A percentile compares a stretch with the other conserved stretches of the same genome.
phyloP scores from a whole-genome alignment of 2,329 filamentous ascomycete genomes.

The Epichloe aotearoae region DNA sequence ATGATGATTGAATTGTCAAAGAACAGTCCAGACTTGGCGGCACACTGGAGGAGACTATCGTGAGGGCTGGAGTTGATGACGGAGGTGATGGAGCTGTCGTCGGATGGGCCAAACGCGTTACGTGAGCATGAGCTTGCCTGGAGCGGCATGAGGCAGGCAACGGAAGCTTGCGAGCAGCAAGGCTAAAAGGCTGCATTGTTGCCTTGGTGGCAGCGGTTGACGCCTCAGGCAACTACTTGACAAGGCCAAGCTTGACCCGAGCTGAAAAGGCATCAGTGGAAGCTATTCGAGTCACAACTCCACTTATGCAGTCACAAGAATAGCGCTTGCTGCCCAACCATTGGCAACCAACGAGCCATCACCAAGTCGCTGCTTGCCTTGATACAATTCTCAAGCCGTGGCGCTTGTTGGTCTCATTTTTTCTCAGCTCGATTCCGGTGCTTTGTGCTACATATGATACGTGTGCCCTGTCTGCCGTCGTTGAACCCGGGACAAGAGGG shows the following conservation, averaged over 20 bases:
- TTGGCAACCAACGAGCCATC: not conserved
- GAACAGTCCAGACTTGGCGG: not conserved
- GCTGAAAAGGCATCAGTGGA: not conserved
- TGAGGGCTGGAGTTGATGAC: slow-evolving; percentile 3
- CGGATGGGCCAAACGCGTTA: slow-evolving; percentile 26
- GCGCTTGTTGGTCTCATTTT: not conserved
- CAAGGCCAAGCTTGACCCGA: too few relatives aligned
- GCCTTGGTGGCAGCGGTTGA: slow-evolving; percentile 13
- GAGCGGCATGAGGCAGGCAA: slow-evolving; percentile 18
- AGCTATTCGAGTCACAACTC: not conserved
- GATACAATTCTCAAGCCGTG: not conserved
- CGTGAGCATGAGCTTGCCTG: slow-evolving; percentile 37
- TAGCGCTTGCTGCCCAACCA: slow-evolving; percentile 4
- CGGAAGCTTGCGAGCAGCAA: slow-evolving; percentile 15
- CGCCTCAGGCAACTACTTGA: slow-evolving; percentile 18
- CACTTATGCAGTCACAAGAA: slow-evolving; percentile 1
- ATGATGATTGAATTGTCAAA: slow-evolving; percentile 1
- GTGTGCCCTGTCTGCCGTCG: not conserved
- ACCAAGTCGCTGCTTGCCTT: not conserved
- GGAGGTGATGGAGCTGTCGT: slow-evolving; percentile 9
- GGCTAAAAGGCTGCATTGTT: slow-evolving; percentile 23
- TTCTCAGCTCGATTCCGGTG: not conserved
- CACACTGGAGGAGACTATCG: slow-evolving; percentile 3
- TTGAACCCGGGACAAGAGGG: not conserved
- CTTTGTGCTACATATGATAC: not conserved